Percentiles rank a stretch among this genome's conserved stretches.
These are phyloP conservation scores for Daphne laureola DNA, from an alignment of 441 rosid species.

Conservation along the genomic window DNA sequence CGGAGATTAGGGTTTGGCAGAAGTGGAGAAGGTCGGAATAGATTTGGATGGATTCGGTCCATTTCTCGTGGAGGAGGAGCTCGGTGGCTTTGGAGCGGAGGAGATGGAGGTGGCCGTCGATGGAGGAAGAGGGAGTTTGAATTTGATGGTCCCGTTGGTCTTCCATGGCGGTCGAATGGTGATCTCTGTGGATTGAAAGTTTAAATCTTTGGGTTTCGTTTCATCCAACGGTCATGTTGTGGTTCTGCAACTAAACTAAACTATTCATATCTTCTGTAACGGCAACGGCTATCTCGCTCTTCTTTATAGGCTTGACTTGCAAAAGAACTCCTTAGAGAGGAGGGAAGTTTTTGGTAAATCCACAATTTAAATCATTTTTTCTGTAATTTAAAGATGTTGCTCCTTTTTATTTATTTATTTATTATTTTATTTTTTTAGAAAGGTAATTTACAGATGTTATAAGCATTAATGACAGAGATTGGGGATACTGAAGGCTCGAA, in stretches of 20 bases:
- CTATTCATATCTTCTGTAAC: slow-evolving; percentile 13
- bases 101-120: slow-evolving; percentile 47
- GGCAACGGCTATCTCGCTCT: slow-evolving; percentile 28
- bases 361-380: no score
- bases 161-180: slow-evolving; percentile 28
- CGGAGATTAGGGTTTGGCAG: slow-evolving; percentile 32
- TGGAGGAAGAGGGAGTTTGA: slow-evolving; percentile 7
- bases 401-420: no score
- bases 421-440: no score
- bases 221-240: slow-evolving; percentile 55
- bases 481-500: no score
- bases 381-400: no score
- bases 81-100: slow-evolving; percentile 74
- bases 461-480: no score
- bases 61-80: slow-evolving; percentile 77
- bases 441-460: no score
- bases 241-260: not conserved
- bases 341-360: no score
- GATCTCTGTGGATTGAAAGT: no score
- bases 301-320: not conserved
- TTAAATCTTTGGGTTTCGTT: no score
- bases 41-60: slow-evolving; percentile 51
- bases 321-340: no score
- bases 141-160: slow-evolving; percentile 21
- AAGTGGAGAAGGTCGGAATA: slow-evolving; percentile 53